Evolutionary conservation across 1,139 yeast species (phyloP).

Genomic region (Lodderomyces parapsilosis): DNA sequence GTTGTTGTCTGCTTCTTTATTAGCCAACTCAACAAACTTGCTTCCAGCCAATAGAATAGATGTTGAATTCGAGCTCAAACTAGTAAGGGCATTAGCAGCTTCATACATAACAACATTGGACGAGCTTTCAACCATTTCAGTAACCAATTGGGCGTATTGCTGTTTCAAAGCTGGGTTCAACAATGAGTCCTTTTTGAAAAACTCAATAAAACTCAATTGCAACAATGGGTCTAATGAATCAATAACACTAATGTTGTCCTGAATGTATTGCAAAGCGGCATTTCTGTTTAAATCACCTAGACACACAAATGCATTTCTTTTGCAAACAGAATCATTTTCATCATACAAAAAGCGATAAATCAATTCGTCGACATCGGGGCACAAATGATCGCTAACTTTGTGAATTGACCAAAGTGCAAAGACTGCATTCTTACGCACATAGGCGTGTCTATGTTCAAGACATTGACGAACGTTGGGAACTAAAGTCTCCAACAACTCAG

Average conservation of each 20-base stretch:
- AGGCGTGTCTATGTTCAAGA: slow-evolving; percentile 94
- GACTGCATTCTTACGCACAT: slow-evolving; percentile 95
- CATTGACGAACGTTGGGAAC: slow-evolving; percentile 91
- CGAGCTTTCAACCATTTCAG: slow-evolving; percentile 69
- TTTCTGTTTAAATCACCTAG: slow-evolving; percentile 81
- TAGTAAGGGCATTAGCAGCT: slow-evolving; percentile 83
- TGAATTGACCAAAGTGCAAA: slow-evolving; percentile 85
- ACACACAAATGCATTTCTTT: slow-evolving; percentile 92
- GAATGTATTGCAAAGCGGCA: slow-evolving; percentile 79
- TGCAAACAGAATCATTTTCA: slow-evolving; percentile 92
- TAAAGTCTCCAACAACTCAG: slow-evolving; percentile 91
- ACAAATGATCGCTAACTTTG: slow-evolving; percentile 78
- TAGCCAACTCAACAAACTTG: slow-evolving; percentile 85
- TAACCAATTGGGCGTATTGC: slow-evolving; percentile 70
- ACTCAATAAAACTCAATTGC: slow-evolving; percentile 89
- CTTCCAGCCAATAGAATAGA: slow-evolving; percentile 74
- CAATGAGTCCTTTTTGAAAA: slow-evolving; percentile 79
- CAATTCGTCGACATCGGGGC: slow-evolving; percentile 93
- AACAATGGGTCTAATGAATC: slow-evolving; percentile 78
- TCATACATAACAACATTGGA: slow-evolving; percentile 85
- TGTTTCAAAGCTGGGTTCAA: slow-evolving; percentile 62
- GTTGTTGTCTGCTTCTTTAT: slow-evolving; percentile 89
- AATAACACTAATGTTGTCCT: slow-evolving; percentile 62
- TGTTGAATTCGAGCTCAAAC: slow-evolving; percentile 65
- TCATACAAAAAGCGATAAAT: slow-evolving; percentile 69